Evolutionary conservation across 352 stramenopile genomes (phyloP).

Genomic region (Globisporangium radiosum): DNA sequence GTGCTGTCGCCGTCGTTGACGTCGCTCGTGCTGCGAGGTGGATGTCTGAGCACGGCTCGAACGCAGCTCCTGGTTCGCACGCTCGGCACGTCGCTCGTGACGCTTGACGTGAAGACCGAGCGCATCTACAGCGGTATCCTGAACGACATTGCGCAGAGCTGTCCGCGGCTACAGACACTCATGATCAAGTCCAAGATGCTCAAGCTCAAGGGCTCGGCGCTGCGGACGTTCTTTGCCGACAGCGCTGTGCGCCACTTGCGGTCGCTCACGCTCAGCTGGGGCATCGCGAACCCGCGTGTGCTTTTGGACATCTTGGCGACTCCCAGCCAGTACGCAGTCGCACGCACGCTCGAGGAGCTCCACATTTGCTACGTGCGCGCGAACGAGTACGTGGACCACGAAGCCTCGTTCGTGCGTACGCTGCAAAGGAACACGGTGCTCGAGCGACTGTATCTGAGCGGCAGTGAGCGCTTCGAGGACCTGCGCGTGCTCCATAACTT

Average conservation of each 20-base stretch:
- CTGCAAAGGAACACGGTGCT: neutral
- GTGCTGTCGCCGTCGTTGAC: neutral
- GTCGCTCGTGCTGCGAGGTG: conserved; percentile 1
- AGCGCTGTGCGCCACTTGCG: neutral
- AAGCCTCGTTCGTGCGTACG: neutral
- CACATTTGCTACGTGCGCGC: conserved; percentile 1
- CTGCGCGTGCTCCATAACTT: neutral
- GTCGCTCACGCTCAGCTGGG: conserved; percentile 7
- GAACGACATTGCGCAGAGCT: too few species aligned
- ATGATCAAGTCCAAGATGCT: neutral
- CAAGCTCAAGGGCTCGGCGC: conserved; percentile 1
- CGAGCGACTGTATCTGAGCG: conserved; percentile 2
- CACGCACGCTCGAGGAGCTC: neutral
- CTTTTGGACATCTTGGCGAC: conserved; percentile 4
- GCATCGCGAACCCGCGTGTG: conserved; percentile 1
- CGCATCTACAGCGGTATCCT: too few species aligned
- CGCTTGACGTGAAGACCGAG: too few species aligned
- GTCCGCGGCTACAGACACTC: too few species aligned
- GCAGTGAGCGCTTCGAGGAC: neutral
- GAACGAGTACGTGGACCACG: neutral
- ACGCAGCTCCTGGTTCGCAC: too few species aligned
- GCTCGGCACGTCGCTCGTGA: too few species aligned
- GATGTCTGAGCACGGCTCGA: neutral
- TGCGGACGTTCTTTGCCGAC: conserved; percentile 1
- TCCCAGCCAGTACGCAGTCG: neutral